Evolutionary conservation across 306 rosid genomes (phyloP).

Genomic region (Cucurbita ficifolia): DNA sequence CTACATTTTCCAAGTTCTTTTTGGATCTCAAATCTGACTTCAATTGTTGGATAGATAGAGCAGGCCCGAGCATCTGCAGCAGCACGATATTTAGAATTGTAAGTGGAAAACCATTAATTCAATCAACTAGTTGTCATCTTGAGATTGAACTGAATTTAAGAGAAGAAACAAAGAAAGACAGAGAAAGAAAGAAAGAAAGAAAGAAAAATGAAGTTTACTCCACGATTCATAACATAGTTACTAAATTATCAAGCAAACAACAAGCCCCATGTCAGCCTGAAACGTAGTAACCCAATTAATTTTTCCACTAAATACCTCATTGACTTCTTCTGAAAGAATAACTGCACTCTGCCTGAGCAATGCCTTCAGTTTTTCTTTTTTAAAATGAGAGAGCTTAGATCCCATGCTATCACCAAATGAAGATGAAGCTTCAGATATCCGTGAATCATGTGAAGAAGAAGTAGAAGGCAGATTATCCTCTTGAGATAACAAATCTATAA

Average conservation of each 20-base stretch:
- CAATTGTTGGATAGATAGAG: slow-evolving; percentile 23
- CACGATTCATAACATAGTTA: neutral
- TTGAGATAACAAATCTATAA: slow-evolving; percentile 32
- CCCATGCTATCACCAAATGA: slow-evolving; percentile 31
- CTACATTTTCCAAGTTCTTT: slow-evolving; percentile 23
- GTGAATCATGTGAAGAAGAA: slow-evolving; percentile 13
- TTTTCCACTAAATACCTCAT: slow-evolving; percentile 46
- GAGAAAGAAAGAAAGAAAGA: neutral
- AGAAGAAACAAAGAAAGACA: neutral
- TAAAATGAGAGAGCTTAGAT: slow-evolving; percentile 35
- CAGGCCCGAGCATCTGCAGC: slow-evolving; percentile 63
- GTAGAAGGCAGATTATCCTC: slow-evolving; percentile 28
- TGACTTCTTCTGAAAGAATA: slow-evolving; percentile 62
- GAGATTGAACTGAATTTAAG: neutral
- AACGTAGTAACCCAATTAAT: neutral
- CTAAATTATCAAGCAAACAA: neutral
- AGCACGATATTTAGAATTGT: neutral
- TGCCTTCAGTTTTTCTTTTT: slow-evolving; percentile 42
- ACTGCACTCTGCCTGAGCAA: slow-evolving; percentile 53
- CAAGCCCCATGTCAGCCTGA: neutral
- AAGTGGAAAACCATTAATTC: neutral
- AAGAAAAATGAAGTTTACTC: neutral
- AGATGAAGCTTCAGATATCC: slow-evolving; percentile 15
- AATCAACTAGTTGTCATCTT: neutral
- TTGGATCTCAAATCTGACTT: slow-evolving; percentile 26